Base-by-base conservation (phyloP, 1,284 basidiomycete species). In the Puccinia sorghi region DNA sequence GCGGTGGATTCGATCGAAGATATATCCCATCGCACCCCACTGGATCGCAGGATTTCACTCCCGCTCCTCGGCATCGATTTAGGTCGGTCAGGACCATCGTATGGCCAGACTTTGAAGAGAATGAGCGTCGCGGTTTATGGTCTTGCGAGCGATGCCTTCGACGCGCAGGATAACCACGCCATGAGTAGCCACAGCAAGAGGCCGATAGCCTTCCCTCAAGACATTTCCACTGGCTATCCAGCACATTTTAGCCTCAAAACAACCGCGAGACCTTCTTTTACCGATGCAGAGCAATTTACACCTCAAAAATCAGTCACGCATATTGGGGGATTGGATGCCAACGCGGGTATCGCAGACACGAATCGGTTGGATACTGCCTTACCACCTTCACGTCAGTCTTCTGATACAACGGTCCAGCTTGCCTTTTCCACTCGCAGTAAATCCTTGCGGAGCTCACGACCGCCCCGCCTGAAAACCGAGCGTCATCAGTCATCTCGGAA, bases 31-130 rank as follows among this genome's bases (percentile, higher is more conserved):
- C 57, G 57, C 12, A 27, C 72, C 7, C 20, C 59, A 27, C 46
- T 66, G 32, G 73, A 76, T 76, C 73, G 63, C 13, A 64, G 61
- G n/a, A 67, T 56, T 17, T 76, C 73, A 22, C 63, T 66, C 67
- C 63, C 73, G 46, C 32, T 56, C 25, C 50, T 76, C 5, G 73
- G 73, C 0, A 76, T 76, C 12, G 63, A 76, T 43, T 48, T 67
- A 25, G 73, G 73, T 22, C 48, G 50, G 22, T 66, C 73, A 9
- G 63, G 59, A 43, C 73, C 73, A 22, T 76, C 73, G 25, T 76
- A 76, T 32, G 73, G 73, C 27, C 61, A 76, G 52, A 76, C 73
- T 57, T 57, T 76, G n/a, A 76, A 76, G 50, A 56, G 73, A 22
- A 67, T 63, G 41, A 76, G 46, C 25, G 73, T 76, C 9, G 73